Percentiles rank a stretch among this genome's conserved stretches.
Conservation (phyloP, 2,329 filamentous ascomycete species). For the Macrophomina tecta region DNA sequence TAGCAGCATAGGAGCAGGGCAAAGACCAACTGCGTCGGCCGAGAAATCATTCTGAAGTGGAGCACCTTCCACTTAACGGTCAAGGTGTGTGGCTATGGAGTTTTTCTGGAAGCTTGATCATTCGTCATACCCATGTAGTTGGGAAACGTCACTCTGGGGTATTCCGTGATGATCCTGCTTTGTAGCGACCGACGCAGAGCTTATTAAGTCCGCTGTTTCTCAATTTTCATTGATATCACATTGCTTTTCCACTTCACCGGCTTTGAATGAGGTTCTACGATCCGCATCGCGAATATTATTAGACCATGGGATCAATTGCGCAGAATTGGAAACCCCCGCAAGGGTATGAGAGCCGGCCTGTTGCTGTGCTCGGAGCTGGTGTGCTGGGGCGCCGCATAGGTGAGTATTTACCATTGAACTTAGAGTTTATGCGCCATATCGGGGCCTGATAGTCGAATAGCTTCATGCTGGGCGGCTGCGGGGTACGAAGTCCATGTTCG, state of each 20-base stretch:
- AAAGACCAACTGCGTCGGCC: not conserved
- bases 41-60: not conserved
- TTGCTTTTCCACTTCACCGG: not conserved
- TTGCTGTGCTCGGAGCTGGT: slow-evolving; percentile 32
- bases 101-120: not conserved
- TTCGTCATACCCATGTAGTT: not conserved
- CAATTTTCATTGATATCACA: not conserved
- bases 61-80: not conserved
- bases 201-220: not conserved
- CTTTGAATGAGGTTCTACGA: too few species aligned
- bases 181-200: not conserved
- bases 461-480: slow-evolving; percentile 45
- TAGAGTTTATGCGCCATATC: too few species aligned
- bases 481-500: slow-evolving; percentile 53
- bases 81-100: not conserved
- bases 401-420: not conserved
- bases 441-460: not conserved
- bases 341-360: slow-evolving; percentile 31
- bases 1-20: not conserved
- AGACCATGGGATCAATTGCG: not conserved
- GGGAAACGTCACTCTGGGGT: not conserved
- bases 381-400: slow-evolving; percentile 31
- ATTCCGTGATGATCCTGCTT: not conserved
- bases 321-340: not conserved
- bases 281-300: too few species aligned